phyloP scores from a whole-genome alignment of 805 yeast species.

The Pichia nanzhaoensis region DNA sequence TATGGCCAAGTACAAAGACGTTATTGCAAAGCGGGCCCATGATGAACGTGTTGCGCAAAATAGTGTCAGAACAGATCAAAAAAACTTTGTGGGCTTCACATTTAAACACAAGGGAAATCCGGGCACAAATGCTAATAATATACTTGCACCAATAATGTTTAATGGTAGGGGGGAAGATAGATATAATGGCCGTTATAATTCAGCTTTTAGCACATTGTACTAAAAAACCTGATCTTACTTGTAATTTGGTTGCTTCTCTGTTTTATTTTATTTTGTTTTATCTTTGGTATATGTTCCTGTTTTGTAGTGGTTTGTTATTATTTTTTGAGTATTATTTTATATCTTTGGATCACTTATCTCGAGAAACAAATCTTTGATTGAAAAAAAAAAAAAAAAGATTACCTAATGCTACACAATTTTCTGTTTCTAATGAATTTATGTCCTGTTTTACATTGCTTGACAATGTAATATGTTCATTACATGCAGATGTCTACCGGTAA shows the following conservation, averaged over 20 bases:
- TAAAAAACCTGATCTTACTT: not conserved
- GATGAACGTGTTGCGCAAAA: constrained; percentile 74
- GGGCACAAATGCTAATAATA: constrained; percentile 36
- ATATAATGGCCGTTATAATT: constrained; percentile 23
- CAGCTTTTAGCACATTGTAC: constrained; percentile 33
- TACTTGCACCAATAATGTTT: constrained; percentile 28
- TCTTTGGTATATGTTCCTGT: not conserved
- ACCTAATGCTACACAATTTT: not conserved
- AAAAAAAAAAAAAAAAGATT: too few species aligned
- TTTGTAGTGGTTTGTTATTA: not conserved
- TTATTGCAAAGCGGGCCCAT: constrained; percentile 83
- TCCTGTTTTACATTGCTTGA: too few species aligned
- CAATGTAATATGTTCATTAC: too few species aligned
- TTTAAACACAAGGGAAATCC: constrained; percentile 76
- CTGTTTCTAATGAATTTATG: not conserved
- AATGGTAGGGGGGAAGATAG: constrained; percentile 21
- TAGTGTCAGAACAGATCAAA: constrained; percentile 49
- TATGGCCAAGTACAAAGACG: constrained; percentile 97
- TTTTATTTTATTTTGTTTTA: not conserved
- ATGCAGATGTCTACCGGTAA: not conserved
- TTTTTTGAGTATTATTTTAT: too few species aligned
- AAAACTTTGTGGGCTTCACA: constrained; percentile 90
- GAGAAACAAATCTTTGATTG: too few species aligned
- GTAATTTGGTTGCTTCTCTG: constrained; percentile 7
- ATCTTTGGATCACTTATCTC: too few species aligned